Base-by-base conservation (phyloP, 2,329 filamentous ascomycete genomes). In the Paecilomyces niveus region DNA sequence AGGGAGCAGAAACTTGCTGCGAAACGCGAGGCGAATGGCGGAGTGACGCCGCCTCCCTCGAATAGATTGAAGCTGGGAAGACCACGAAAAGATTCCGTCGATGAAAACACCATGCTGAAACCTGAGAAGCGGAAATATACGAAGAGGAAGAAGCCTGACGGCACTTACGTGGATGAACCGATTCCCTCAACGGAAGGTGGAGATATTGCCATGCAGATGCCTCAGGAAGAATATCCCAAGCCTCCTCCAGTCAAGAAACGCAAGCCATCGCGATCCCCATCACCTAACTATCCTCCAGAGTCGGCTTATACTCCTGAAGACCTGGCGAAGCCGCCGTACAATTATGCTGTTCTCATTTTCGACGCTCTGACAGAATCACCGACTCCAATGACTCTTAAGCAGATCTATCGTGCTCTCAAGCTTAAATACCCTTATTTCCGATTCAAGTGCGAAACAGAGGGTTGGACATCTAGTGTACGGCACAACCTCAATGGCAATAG, bases 381-480 rank as follows among this genome's bases (percentile, higher is more conserved):
- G 29, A 81, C 75, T 21, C 79, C 82, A 58, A 84, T 87, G 76
- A 85, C 85, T 53, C 73, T 88, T 31, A 85, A 86, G 66, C 83
- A 86, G 65, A 87, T 88, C 52, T 88, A 88, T 68, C 81, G 83
- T 62, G 82, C 83, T 50, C 80, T 88, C 58, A 83, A 85, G 68
- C 76, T 83, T 64, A 84, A 84, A 62, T 87, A 85, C 65, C 84
- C 85, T 0, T 87, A 83, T 65, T 80, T 80, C 65, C 77, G 77
- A 66, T 87, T 83, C 75, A 85, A 84, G 66, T 85, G 85, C 67
- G 82, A 81, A 57, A 86, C 84, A 0, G 80, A 81, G 62, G 85
- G 85, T 13, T 88, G 85, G 85, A 85, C 86, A 60, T 86, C 83
- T 33, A 86, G 84, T 74, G 84, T 88, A 39, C 80, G 85, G 33